phyloP scores from a whole-genome alignment of 129 eudicot species.

The Tagetes patula region DNA sequence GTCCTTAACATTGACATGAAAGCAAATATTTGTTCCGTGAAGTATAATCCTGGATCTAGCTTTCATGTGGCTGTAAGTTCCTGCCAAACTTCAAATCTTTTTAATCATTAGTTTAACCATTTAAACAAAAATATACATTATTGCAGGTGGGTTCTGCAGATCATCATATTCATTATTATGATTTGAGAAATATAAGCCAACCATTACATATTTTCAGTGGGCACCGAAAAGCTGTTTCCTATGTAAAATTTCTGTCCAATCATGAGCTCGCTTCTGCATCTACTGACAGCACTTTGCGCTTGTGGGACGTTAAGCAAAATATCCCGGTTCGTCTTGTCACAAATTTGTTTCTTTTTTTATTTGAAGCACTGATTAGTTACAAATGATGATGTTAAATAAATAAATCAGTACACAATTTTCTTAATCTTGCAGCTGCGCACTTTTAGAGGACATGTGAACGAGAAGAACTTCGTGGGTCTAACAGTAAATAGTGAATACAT shows the following conservation, averaged over 20 bases:
- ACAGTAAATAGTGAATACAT: slow-evolving; percentile 70
- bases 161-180: slow-evolving; percentile 89
- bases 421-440: slow-evolving; percentile 56
- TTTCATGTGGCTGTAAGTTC: slow-evolving; percentile 72
- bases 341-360: not conserved
- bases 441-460: slow-evolving; percentile 77
- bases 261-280: slow-evolving; percentile 97
- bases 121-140: slow-evolving; percentile 14
- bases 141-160: slow-evolving; percentile 96
- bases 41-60: slow-evolving; percentile 97
- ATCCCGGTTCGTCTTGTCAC: slow-evolving; percentile 53
- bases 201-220: slow-evolving; percentile 77
- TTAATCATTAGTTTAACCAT: not conserved
- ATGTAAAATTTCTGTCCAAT: slow-evolving; percentile 81
- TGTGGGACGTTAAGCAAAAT: slow-evolving; percentile 90
- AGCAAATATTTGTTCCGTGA: slow-evolving; percentile 94
- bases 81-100: not conserved
- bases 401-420: not conserved
- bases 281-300: slow-evolving; percentile 89
- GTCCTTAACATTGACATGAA: slow-evolving; percentile 94
- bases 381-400: not conserved
- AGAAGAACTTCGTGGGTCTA: slow-evolving; percentile 89
- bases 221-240: slow-evolving; percentile 91
- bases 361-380: not conserved
- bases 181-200: slow-evolving; percentile 80